These are phyloP conservation scores for Lactuca sativa DNA, from an alignment of 129 eudicot genomes.

Conservation along the genomic window DNA sequence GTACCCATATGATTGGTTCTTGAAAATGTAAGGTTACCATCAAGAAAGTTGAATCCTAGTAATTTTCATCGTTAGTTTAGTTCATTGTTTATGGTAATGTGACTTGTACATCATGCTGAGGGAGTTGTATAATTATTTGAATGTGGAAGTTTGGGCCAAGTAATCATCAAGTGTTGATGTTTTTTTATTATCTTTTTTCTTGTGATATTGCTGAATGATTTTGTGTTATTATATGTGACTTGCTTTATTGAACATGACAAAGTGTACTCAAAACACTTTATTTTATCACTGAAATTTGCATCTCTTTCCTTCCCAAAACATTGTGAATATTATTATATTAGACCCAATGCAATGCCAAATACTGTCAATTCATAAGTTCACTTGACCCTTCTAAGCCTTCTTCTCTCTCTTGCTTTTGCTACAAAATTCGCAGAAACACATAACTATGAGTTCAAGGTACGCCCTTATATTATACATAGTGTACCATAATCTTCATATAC, in stretches of 20 bases:
- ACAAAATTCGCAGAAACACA: no score
- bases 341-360: not conserved
- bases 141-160: constrained; percentile 20
- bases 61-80: constrained; percentile 20
- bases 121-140: constrained; percentile 31
- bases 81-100: constrained; percentile 10
- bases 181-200: constrained; percentile 3
- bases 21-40: constrained; percentile 56
- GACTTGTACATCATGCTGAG: constrained; percentile 28
- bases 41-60: constrained; percentile 30
- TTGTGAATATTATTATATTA: constrained; percentile 33
- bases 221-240: constrained; percentile 17
- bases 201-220: constrained; percentile 23
- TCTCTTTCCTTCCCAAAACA: constrained; percentile 29
- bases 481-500: no score
- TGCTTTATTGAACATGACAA: constrained; percentile 35
- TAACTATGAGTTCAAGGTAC: no score
- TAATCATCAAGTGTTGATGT: constrained; percentile 15
- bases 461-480: no score
- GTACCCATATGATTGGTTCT: constrained; percentile 39
- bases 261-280: constrained; percentile 25
- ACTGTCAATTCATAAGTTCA: not conserved
- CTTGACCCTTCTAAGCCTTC: no score
- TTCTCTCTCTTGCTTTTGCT: no score
- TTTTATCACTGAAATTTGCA: constrained; percentile 27